Percentiles rank a stretch among this genome's conserved stretches.
phyloP scores from a whole-genome alignment of 768 basidiomycete species.

The Leucocoprinus birnbaumii region DNA sequence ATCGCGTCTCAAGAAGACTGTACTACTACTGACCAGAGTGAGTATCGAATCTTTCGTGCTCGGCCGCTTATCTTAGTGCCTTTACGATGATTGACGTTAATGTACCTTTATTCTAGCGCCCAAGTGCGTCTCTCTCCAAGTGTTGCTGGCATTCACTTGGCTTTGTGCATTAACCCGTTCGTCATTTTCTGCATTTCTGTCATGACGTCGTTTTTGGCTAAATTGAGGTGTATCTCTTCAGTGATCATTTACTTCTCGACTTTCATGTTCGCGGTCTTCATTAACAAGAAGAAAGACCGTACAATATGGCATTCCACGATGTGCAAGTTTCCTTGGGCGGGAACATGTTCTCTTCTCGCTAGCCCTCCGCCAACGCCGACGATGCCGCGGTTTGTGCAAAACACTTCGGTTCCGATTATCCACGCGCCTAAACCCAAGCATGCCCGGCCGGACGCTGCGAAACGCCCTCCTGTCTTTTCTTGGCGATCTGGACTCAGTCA shows the following conservation, averaged over 20 bases:
- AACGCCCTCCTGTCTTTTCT: slow-evolving; percentile 31
- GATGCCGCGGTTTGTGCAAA: slow-evolving; percentile 28
- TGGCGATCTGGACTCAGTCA: slow-evolving; percentile 36
- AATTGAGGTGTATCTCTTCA: slow-evolving; percentile 21
- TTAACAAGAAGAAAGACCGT: slow-evolving; percentile 40
- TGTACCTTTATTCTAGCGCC: slow-evolving; percentile 8
- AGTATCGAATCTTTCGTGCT: neutral
- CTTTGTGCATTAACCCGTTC: slow-evolving; percentile 30
- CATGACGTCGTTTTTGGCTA: neutral
- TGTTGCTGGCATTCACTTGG: slow-evolving; percentile 65
- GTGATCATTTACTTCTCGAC: slow-evolving; percentile 59
- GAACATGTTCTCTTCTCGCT: slow-evolving; percentile 23
- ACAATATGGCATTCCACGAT: slow-evolving; percentile 51
- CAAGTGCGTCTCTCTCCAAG: slow-evolving; percentile 49
- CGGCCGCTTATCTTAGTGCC: neutral
- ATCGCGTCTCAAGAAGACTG: slow-evolving; percentile 9
- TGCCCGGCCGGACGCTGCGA: slow-evolving; percentile 15
- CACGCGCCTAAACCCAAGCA: slow-evolving; percentile 42
- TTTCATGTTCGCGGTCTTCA: slow-evolving; percentile 37
- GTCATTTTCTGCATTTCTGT: slow-evolving; percentile 12
- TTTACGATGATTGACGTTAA: neutral
- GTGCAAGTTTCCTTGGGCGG: slow-evolving; percentile 37
- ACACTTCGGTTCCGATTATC: slow-evolving; percentile 33
- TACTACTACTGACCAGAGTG: slow-evolving; percentile 3
- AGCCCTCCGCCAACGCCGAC: slow-evolving; percentile 31